phyloP scores from a whole-genome alignment of 2,329 filamentous ascomycete species.

The Paramyrothecium sp. region DNA sequence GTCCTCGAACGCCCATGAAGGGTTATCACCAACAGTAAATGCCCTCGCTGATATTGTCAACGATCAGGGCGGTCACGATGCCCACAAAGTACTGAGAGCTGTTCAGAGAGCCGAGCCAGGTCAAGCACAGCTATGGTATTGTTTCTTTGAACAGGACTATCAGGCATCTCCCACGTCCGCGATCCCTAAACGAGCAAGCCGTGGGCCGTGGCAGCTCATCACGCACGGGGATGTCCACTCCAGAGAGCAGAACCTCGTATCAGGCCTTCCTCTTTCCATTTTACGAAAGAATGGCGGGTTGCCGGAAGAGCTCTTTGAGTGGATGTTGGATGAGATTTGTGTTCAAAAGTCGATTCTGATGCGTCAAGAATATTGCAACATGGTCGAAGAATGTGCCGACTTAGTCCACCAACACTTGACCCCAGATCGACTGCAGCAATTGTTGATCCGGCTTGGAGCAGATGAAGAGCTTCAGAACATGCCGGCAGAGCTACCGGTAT shows the following conservation, averaged over 20 bases:
- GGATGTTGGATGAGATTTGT: slow-evolving; percentile 62
- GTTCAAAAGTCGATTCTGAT: slow-evolving; percentile 54
- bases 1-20: not conserved
- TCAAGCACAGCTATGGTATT: slow-evolving; percentile 35
- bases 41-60: slow-evolving; percentile 29
- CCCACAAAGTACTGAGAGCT: slow-evolving; percentile 43
- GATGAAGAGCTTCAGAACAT: slow-evolving; percentile 39
- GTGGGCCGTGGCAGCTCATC: slow-evolving; percentile 47
- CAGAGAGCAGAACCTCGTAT: slow-evolving; percentile 59
- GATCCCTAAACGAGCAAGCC: slow-evolving; percentile 27
- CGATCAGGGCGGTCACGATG: slow-evolving; percentile 39
- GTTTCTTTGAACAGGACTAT: slow-evolving; percentile 47
- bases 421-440: slow-evolving; percentile 40
- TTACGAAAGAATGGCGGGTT: slow-evolving; percentile 32
- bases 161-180: slow-evolving; percentile 18
- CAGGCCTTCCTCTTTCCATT: slow-evolving; percentile 59
- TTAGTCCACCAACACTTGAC: slow-evolving; percentile 45
- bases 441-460: slow-evolving; percentile 62
- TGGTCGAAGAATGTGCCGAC: slow-evolving; percentile 45
- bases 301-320: slow-evolving; percentile 64
- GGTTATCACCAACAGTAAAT: slow-evolving; percentile 6
- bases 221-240: slow-evolving; percentile 38
- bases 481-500: slow-evolving; percentile 15
- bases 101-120: slow-evolving; percentile 48
- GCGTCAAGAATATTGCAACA: slow-evolving; percentile 57